phyloP scores from a whole-genome alignment of 148 eudicot genomes.

The Rhododendron henanense region DNA sequence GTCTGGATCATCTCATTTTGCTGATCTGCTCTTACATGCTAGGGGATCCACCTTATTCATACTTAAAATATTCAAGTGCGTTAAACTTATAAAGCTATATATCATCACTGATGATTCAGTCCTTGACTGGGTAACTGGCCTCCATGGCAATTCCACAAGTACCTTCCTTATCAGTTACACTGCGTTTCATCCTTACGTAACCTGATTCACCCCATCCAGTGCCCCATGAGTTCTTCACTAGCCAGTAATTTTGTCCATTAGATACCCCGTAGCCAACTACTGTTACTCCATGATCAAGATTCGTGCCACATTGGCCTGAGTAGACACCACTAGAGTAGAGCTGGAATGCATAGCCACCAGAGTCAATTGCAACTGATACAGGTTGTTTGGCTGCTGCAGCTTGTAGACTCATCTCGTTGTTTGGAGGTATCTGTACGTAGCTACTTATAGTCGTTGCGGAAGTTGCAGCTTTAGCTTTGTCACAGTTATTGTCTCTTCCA shows the following conservation, averaged over 20 bases:
- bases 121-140: slow-evolving; percentile 44
- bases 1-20: slow-evolving; percentile 3
- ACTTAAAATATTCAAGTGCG: neutral
- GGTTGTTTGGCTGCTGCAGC: slow-evolving; percentile 57
- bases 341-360: slow-evolving; percentile 46
- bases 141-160: slow-evolving; percentile 51
- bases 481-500: slow-evolving; percentile 36
- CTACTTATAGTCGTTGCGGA: slow-evolving; percentile 32
- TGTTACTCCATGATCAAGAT: slow-evolving; percentile 50
- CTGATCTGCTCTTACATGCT: neutral
- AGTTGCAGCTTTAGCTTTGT: slow-evolving; percentile 13
- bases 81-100: neutral
- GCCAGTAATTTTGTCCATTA: slow-evolving; percentile 34
- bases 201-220: slow-evolving; percentile 53
- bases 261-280: slow-evolving; percentile 51
- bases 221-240: slow-evolving; percentile 67
- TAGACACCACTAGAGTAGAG: slow-evolving; percentile 52
- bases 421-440: slow-evolving; percentile 24
- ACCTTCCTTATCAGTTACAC: slow-evolving; percentile 18
- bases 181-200: slow-evolving; percentile 43
- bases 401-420: slow-evolving; percentile 33
- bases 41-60: neutral
- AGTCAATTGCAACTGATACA: slow-evolving; percentile 60
- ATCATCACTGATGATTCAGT: neutral
- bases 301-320: slow-evolving; percentile 39